These are phyloP conservation scores for Drechslerella dactyloides DNA, from an alignment of 2,329 filamentous ascomycete genomes.

Conservation along the genomic window DNA sequence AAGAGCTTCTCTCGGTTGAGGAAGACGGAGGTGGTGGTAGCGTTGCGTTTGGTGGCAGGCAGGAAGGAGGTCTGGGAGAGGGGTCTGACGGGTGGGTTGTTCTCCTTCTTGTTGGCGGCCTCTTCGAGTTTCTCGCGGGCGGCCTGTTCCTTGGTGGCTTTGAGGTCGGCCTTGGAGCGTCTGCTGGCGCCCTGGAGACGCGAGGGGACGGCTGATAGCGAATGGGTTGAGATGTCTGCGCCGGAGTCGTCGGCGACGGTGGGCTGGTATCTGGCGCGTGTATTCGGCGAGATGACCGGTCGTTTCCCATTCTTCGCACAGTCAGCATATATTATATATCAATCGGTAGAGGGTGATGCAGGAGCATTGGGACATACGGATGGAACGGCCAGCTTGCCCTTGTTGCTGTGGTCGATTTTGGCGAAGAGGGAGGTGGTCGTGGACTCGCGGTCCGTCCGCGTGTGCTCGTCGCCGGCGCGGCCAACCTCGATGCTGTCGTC, in stretches of 20 bases:
- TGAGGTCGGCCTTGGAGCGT: conserved; percentile 11
- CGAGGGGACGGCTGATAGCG: conserved; percentile 6
- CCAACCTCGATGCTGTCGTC: conserved; percentile 46
- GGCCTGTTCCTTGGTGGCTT: conserved; percentile 23
- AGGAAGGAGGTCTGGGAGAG: conserved; percentile 12
- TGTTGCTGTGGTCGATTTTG: conserved; percentile 20
- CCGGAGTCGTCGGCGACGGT: conserved; percentile 44
- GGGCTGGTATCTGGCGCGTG: conserved; percentile 35
- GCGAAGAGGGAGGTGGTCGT: conserved; percentile 32
- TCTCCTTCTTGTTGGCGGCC: conserved; percentile 31
- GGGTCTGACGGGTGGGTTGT: conserved; percentile 20
- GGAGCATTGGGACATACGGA: conserved; percentile 16
- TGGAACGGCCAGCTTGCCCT: conserved; percentile 21
- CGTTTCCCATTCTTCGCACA: too few relatives aligned
- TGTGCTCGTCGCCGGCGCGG: conserved; percentile 38
- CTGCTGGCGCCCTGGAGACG: conserved; percentile 17
- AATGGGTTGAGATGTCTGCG: conserved; percentile 38
- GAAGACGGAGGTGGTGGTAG: conserved; percentile 19
- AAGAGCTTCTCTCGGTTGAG: conserved; percentile 44
- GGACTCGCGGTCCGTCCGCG: conserved; percentile 36
- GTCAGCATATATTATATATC: conserved; percentile 10
- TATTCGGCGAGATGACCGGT: conserved; percentile 30
- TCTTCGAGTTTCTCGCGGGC: conserved; percentile 35
- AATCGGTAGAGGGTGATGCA: neutral
- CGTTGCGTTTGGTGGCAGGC: conserved; percentile 3